Evolutionary conservation across 1,284 basidiomycete species (phyloP), one percentile per base, ranked within the genome.

Genomic region (Papiliotrema terrestris): DNA sequence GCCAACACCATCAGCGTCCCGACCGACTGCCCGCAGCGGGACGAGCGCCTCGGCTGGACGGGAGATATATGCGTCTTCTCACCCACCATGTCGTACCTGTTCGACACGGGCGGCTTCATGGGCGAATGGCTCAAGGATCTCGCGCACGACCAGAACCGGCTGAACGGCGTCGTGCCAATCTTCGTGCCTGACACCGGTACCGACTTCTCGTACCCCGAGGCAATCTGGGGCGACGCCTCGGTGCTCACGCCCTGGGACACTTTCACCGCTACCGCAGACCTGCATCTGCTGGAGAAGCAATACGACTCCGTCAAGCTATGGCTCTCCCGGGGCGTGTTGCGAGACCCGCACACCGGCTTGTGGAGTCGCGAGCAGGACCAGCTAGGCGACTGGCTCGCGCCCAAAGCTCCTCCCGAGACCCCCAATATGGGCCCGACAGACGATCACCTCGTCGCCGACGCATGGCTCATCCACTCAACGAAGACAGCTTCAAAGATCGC

Each of bases 1-100:
- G 57, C 56, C 19, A 61, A 61, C 49, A 56, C 54, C 25, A 51
- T 61, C 13, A 46, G 45, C 22, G 42, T 63, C n/a, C 60, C 60
- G 8, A 59, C 57, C 35, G 60, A 61, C 29, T 61, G 60, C 35
- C 48, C 48, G 13, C 48, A 73, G 59, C 60, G 71, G n/a, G 70
- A 74, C 51, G 72, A 74, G 53, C 58, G 72, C 20, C 60, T 72
- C 4, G 72, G 72, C 1, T 74, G 72, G 72, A 74, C 70, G 0
- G 72, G 66, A 17, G 72, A 74, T 48, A 56, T 71, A 13, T 62
- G 66, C 45, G 70, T 67, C 15, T 69, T 72, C 45, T 62, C 69
- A 1, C 60, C 62, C 0, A 71, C 72, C 13, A 67, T 69, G 1
- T 61, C 57, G 23, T 71, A 57, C 54, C 54, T 72, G 2, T 72